A percentile compares a stretch with the other conserved stretches of the same genome.
phyloP scores from a whole-genome alignment of 2,329 filamentous ascomycete species.

The Pestalotiopsis sp. region DNA sequence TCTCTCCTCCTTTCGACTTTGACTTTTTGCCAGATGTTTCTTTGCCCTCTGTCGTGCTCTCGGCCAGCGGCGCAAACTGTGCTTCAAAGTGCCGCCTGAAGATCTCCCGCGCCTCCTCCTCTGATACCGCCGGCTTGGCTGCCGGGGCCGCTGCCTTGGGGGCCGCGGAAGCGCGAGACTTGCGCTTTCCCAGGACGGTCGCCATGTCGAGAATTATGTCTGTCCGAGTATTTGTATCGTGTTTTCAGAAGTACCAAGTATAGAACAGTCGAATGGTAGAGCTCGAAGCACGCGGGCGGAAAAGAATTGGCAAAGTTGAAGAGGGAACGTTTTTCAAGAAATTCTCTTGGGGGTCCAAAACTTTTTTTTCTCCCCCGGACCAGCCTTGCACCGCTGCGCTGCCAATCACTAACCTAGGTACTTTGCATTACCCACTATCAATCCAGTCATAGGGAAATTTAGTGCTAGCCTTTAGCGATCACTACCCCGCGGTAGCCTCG shows the following conservation, averaged over 20 bases:
- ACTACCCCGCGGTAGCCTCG: slow-evolving; percentile 10
- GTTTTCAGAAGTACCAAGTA: neutral
- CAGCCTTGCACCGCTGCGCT: neutral
- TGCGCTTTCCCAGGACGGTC: slow-evolving; percentile 53
- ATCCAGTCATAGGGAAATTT: neutral
- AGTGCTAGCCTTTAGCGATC: neutral
- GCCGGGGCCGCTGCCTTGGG: slow-evolving; percentile 3
- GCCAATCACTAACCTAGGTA: neutral
- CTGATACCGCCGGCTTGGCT: slow-evolving; percentile 30
- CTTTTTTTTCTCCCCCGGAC: neutral
- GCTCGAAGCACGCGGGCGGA: too few relatives aligned
- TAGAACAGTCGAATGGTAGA: neutral
- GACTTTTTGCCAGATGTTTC: neutral
- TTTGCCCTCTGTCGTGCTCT: neutral
- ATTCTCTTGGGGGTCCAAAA: neutral
- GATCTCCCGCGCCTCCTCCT: slow-evolving; percentile 68
- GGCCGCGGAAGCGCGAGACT: slow-evolving; percentile 32
- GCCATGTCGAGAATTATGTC: slow-evolving; percentile 35
- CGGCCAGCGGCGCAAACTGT: slow-evolving; percentile 73
- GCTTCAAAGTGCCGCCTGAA: slow-evolving; percentile 87
- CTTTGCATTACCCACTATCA: neutral
- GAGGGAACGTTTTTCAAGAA: neutral
- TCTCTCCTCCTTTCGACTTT: slow-evolving; percentile 28
- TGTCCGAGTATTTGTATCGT: neutral
- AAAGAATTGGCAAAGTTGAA: neutral